These are phyloP conservation scores for Dictyophora rubrovolvata DNA, from an alignment of 768 basidiomycete species.

Conservation along the genomic window DNA sequence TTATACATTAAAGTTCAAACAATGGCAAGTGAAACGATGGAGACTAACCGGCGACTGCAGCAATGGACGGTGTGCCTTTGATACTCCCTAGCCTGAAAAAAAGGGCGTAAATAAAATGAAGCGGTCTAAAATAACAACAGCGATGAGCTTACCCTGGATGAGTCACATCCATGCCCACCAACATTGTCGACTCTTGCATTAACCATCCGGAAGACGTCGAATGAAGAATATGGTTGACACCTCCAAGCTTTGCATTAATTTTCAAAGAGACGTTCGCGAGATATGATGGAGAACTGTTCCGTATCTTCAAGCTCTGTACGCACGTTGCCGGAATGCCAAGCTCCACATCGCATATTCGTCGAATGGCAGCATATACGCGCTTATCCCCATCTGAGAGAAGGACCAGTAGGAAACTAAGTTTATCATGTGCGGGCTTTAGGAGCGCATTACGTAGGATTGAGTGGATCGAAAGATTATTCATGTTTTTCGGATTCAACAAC, in stretches of 20 bases:
- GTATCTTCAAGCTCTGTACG: slow-evolving; percentile 61
- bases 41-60: slow-evolving; percentile 66
- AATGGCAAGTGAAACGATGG: not conserved
- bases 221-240: slow-evolving; percentile 64
- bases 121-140: not conserved
- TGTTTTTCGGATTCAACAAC: slow-evolving; percentile 25
- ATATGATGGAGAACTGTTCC: slow-evolving; percentile 64
- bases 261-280: slow-evolving; percentile 76
- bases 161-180: slow-evolving; percentile 64
- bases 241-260: slow-evolving; percentile 75
- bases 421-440: slow-evolving; percentile 1
- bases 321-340: slow-evolving; percentile 64
- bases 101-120: slow-evolving; percentile 20
- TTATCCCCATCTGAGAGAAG: slow-evolving; percentile 60
- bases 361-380: slow-evolving; percentile 72
- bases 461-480: no score
- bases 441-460: no score
- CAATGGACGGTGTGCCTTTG: slow-evolving; percentile 71
- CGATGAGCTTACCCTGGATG: slow-evolving; percentile 6
- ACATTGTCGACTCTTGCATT: slow-evolving; percentile 58
- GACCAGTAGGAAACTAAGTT: slow-evolving; percentile 52
- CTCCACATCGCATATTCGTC: slow-evolving; percentile 63
- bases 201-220: slow-evolving; percentile 51
- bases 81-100: slow-evolving; percentile 61
- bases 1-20: not conserved